Conservation (phyloP, 179 eudicot genomes). For the Silene vulgaris region DNA sequence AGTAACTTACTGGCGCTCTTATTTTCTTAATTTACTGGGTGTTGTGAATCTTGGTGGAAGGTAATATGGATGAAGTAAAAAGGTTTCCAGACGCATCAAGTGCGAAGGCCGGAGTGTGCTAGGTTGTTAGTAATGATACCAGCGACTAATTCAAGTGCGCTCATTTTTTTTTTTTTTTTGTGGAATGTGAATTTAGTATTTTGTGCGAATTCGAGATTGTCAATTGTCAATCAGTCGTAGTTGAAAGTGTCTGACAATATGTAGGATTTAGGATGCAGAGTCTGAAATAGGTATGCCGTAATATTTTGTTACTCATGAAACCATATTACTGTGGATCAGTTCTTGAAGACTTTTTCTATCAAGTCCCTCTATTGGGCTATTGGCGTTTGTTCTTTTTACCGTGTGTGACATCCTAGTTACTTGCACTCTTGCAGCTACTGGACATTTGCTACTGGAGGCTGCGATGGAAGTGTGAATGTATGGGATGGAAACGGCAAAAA, state of each 20-base stretch:
- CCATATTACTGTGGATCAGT: too few species aligned
- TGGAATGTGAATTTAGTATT: neutral
- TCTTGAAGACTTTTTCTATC: neutral
- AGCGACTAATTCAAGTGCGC: neutral
- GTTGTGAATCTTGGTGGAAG: too few species aligned
- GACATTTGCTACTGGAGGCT: conserved; percentile 96
- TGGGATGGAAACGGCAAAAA: conserved; percentile 99
- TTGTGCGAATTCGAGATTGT: too few species aligned
- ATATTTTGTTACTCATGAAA: too few species aligned
- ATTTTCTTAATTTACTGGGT: too few species aligned
- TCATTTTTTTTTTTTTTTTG: neutral
- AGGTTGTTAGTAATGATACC: neutral
- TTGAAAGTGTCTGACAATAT: too few species aligned
- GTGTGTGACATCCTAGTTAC: neutral
- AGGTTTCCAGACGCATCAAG: too few species aligned
- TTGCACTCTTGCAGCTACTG: conserved; percentile 76
- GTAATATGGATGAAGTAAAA: too few species aligned
- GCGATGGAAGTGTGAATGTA: conserved; percentile 88
- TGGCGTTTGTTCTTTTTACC: neutral
- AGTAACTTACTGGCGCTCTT: too few species aligned
- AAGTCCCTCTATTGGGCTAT: neutral
- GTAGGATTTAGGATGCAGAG: too few species aligned
- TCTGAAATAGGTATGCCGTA: neutral
- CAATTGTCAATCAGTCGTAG: too few species aligned
- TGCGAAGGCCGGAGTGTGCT: too few species aligned